Evolutionary conservation across 108 stramenopile genomes (phyloP), one percentile per base, ranked within the genome.

Genomic region (Skeletonema tropicum): DNA sequence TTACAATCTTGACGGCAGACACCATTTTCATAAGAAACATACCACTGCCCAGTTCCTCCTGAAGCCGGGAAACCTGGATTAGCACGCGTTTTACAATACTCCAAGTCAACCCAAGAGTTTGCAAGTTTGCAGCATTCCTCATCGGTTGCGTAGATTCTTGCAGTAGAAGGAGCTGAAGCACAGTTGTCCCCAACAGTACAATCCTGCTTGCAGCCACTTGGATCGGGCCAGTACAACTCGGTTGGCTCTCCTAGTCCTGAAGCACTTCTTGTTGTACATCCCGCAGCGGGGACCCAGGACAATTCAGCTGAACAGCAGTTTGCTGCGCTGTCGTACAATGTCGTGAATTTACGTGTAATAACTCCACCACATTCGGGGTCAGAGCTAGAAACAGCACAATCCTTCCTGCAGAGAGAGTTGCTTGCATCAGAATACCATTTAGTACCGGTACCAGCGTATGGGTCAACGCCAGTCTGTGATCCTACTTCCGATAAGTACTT

Each of bases 121-220:
- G 13, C 14, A 11, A 15, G 19, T 12, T 60, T 13, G 59, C 59
- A 60, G 33, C 59, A 60, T 15, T 60, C 59, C 59, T 14, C 13
- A n/a, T n/a, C 59, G 15, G 12, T 10, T 5, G 59, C 25, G 59
- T 60, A 60, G 59, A 60, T 13, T 17, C 4, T 60, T 46, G 45
- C 13, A 13, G 14, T 17, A n/a, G 59, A 14, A 13, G 59, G 59
- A 13, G 59, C 59, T 21, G 59, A 17, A 5, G 10, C 14, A 4
- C 59, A 60, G 11, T 46, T 46, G n/a, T n/a, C n/a, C n/a, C n/a
- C n/a, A 45, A 9, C 42, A 45, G 42, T 45, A 45, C 42, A 45
- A 45, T 45, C 42, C 12, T 12, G 3, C 14, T 7, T 15, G 15
- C 42, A 45, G 15, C 42, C 42, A 45, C 13, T 12, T 15, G 42